Percentiles rank a stretch among this genome's conserved stretches.
Evolutionary conservation across 2,329 filamentous ascomycete genomes (phyloP).

Genomic region (Neonectria hederae): DNA sequence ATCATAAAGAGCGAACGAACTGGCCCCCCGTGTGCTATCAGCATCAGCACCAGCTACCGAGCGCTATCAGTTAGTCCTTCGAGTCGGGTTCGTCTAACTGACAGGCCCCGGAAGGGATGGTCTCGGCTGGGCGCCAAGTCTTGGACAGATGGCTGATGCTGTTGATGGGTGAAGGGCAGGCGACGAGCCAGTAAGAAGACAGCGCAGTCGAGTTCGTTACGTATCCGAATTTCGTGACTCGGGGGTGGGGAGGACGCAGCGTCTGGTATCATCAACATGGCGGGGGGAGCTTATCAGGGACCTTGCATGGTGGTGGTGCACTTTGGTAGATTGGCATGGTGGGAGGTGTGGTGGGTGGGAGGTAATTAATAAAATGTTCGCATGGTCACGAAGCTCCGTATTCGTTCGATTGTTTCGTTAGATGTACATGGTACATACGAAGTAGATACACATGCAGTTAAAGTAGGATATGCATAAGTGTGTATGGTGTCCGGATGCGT

Average conservation of each 20-base stretch:
- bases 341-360: neutral
- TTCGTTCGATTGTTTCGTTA: too few species aligned
- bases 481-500: neutral
- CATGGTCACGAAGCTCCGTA: neutral
- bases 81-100: constrained; percentile 9
- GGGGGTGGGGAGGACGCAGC: constrained; percentile 7
- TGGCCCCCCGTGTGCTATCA: constrained; percentile 10
- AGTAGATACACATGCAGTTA: neutral
- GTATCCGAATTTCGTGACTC: constrained; percentile 50
- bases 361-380: neutral
- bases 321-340: constrained; percentile 13
- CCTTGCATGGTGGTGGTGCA: constrained; percentile 10
- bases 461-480: neutral
- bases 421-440: neutral
- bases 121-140: constrained; percentile 34
- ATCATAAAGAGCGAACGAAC: constrained; percentile 6
- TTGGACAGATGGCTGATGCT: constrained; percentile 5
- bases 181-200: constrained; percentile 37
- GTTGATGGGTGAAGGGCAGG: constrained; percentile 23
- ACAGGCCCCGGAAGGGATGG: too few species aligned
- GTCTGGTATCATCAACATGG: constrained; percentile 6
- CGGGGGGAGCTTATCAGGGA: constrained; percentile 29
- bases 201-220: constrained; percentile 42
- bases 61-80: constrained; percentile 1
- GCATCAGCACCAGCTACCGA: constrained; percentile 27